A percentile compares a stretch with the other conserved stretches of the same genome.
Conservation (phyloP, 768 basidiomycete species). For the Dioszegia crocea region DNA sequence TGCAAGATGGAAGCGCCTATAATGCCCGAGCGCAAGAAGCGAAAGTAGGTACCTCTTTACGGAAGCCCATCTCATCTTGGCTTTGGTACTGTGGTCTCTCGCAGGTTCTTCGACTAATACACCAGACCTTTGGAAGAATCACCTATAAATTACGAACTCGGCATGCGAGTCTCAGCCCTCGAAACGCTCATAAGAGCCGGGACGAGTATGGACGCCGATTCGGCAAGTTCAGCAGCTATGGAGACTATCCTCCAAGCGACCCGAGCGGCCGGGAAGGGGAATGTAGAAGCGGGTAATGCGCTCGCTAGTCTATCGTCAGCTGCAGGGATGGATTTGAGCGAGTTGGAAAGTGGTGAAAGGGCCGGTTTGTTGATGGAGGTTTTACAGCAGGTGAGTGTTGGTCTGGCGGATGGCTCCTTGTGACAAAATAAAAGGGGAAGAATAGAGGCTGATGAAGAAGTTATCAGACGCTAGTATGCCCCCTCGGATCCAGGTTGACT, state of each 20-base stretch:
- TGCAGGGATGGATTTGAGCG: constrained; percentile 27
- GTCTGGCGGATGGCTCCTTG: too few relatives aligned
- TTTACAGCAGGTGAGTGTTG: constrained; percentile 34
- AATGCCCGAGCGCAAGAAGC: constrained; percentile 31
- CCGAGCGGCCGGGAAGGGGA: constrained; percentile 28
- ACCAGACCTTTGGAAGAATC: constrained; percentile 22
- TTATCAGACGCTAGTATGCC: constrained; percentile 31
- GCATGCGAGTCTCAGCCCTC: constrained; percentile 34
- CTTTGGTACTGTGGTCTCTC: neutral
- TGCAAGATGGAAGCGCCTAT: constrained; percentile 41
- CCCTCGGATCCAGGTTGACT: constrained; percentile 4
- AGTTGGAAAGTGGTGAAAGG: constrained; percentile 23
- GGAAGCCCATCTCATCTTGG: neutral
- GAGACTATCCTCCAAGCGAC: constrained; percentile 41
- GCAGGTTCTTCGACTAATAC: neutral
- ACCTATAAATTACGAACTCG: constrained; percentile 34
- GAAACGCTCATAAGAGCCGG: constrained; percentile 40
- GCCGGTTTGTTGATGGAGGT: constrained; percentile 39
- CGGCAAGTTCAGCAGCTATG: constrained; percentile 33
- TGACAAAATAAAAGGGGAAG: too few relatives aligned
- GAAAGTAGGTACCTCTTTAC: constrained; percentile 23
- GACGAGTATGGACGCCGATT: constrained; percentile 33
- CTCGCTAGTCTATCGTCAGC: constrained; percentile 29
- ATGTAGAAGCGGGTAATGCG: constrained; percentile 34
- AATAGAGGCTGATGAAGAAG: constrained; percentile 12